Base-by-base conservation (phyloP, 2,329 filamentous ascomycete species). In the Fulvia fulva region DNA sequence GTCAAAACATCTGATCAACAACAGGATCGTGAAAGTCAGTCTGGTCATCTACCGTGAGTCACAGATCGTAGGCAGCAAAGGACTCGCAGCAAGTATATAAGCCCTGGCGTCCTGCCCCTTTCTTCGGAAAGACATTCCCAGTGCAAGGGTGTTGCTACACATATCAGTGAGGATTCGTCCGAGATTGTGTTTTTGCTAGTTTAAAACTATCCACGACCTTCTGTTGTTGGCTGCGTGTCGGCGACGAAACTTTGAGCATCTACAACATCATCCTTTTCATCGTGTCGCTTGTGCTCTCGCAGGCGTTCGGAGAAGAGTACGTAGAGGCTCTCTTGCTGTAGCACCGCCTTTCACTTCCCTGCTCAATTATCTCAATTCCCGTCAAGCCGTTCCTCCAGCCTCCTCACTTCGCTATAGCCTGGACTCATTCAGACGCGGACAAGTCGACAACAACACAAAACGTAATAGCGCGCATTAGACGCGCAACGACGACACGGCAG, bases 101-200 rank as follows among this genome's bases (percentile, higher is more conserved):
- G 8, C 11, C 8, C 30, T 9, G 3, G 30, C 30, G 3, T 9
- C 30, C 16, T 14, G 30, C 30, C 9, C 30, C 16, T 14, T 14
- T 34, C 30, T 34, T 30, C 30, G 9, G 16, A 3, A 34, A 3
- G 30, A 8, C 30, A 34, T n/a, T 34, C 30, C 16, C 30, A 81
- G 84, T 87, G 86, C 86, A 87, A 78, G 85, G 86, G 88, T 86
- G 83, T 87, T n/a, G n/a, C n/a, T 88, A 89, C 83, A 85, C 83
- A 83, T 87, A 84, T 84, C 86, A 87, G 86, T 91, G 88, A 91
- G 85, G 88, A 90, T 87, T 86, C 83, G 86, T 90, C 88, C 85
- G 88, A 91, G 87, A 85, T 84, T 83, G 83, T 83, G 82, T 90
- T 90, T 89, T 90, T 90, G 88, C 88, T 90, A 89, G 87, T 89